phyloP scores from a whole-genome alignment of 1,284 basidiomycete genomes.

The Melampsora americana region DNA sequence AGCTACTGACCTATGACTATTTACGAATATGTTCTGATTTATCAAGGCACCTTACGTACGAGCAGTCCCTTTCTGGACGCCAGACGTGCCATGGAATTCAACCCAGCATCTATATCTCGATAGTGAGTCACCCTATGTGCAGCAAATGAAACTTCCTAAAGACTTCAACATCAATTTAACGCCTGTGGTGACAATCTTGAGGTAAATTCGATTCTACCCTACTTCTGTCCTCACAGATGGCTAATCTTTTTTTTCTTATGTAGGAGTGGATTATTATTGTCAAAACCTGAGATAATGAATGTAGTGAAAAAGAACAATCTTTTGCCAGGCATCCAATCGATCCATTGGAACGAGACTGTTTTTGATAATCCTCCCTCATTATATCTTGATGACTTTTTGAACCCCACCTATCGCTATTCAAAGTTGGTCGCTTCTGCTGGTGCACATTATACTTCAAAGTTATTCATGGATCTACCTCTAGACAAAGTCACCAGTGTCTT shows the following conservation, averaged over 20 bases:
- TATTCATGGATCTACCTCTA: conserved; percentile 29
- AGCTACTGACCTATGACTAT: not conserved
- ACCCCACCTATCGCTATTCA: conserved; percentile 28
- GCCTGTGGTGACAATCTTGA: conserved; percentile 29
- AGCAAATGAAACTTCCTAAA: conserved; percentile 18
- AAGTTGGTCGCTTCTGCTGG: conserved; percentile 37
- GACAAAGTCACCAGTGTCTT: conserved; percentile 28
- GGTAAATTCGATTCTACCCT: not conserved
- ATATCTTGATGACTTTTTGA: conserved; percentile 19
- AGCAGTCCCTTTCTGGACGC: conserved; percentile 17
- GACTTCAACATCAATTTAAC: conserved; percentile 30
- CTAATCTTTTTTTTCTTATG: not conserved
- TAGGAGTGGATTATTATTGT: conserved; percentile 34
- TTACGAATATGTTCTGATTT: not conserved
- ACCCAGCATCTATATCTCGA: conserved; percentile 41
- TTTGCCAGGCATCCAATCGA: not conserved
- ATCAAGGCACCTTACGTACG: conserved; percentile 26
- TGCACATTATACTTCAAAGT: conserved; percentile 29
- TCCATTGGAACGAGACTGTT: conserved; percentile 26
- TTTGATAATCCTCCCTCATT: conserved; percentile 27
- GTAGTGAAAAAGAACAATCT: conserved; percentile 19
- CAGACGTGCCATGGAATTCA: conserved; percentile 27
- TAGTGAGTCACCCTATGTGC: conserved; percentile 7
- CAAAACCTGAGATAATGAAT: conserved; percentile 30
- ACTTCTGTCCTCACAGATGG: not conserved